Base-by-base conservation (phyloP, 2,329 filamentous ascomycete species). In the Diaporthe vexans region DNA sequence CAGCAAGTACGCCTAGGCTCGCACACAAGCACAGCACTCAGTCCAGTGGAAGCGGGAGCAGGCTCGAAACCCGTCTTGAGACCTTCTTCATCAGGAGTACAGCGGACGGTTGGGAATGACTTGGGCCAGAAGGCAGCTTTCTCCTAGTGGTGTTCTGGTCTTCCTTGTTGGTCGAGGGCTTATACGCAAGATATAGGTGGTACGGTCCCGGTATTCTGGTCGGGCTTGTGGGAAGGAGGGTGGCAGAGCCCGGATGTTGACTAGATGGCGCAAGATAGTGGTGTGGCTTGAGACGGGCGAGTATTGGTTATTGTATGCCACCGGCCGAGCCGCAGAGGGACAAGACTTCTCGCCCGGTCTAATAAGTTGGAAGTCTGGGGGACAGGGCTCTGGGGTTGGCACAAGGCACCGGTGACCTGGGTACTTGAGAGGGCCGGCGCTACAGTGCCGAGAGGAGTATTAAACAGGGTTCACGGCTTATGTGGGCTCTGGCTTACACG, bases 231-330 rank as follows among this genome's bases (percentile, higher is more conserved):
- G 43, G 57, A 58, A 65, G 67, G 37, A 58, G 37, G 71, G 65
- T 58, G 57, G 58, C 46, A 73, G 63, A 72, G 72, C 33, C 43
- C 65, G 33, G 67, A 59, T 61, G 67, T 51, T 56, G 63, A 68
- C 63, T 56, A 54, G 58, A 71, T 65, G 52, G 52, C 68, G 65
- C 59, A 48, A 67, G 71, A 48, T 58, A 40, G 26, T 59, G 58
- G 67, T 67, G 72, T 75, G 72, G 72, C 74, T 71, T 75, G 72
- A 52, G 51, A 59, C 33, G 72, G 67, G 59, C 74, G 59, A 54
- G 67, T 72, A 63, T 54, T 72, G 72, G 68, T 67, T 72, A 69
- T 74, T 75, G 67, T 74, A 75, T 75, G 74, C 72, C 68, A 74
- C 74, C 54, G 67, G 58, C 59, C 74, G 72, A 74, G 72, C 72